A percentile compares a stretch with the other conserved stretches of the same genome.
Evolutionary conservation across 2,329 filamentous ascomycete species (phyloP).

Genomic region (Achaetomium macrosporum): DNA sequence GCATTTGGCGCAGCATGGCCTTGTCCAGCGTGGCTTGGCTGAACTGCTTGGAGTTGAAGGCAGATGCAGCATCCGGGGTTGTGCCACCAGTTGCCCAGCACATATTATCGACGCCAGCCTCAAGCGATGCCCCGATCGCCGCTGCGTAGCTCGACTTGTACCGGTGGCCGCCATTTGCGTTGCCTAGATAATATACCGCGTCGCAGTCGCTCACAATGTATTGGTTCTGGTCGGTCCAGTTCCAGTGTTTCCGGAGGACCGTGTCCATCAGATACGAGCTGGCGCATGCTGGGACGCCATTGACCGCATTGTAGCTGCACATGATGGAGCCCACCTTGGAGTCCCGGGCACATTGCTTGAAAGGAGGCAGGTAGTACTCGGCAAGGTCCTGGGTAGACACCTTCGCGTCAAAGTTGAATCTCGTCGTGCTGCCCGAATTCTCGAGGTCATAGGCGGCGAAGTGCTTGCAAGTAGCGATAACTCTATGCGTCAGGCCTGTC

Average conservation of each 20-base stretch:
- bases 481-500: constrained; percentile 17
- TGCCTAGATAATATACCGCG: constrained; percentile 32
- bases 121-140: constrained; percentile 19
- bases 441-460: constrained; percentile 50
- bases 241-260: constrained; percentile 59
- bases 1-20: not conserved
- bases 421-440: constrained; percentile 7
- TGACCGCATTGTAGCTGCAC: constrained; percentile 59
- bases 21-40: not conserved
- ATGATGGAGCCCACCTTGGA: constrained; percentile 52
- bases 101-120: constrained; percentile 21
- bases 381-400: constrained; percentile 51
- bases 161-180: constrained; percentile 11
- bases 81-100: constrained; percentile 21
- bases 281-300: constrained; percentile 55
- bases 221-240: constrained; percentile 54
- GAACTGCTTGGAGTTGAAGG: too few species aligned
- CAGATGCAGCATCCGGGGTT: constrained; percentile 29
- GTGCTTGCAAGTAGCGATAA: constrained; percentile 55
- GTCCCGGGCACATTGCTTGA: constrained; percentile 56
- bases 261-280: constrained; percentile 54
- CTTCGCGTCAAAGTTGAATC: constrained; percentile 26
- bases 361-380: constrained; percentile 63
- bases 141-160: constrained; percentile 4
- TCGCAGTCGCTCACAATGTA: constrained; percentile 62